Evolutionary conservation across 306 rosid species (phyloP).

Genomic region (Glycine tomentella): DNA sequence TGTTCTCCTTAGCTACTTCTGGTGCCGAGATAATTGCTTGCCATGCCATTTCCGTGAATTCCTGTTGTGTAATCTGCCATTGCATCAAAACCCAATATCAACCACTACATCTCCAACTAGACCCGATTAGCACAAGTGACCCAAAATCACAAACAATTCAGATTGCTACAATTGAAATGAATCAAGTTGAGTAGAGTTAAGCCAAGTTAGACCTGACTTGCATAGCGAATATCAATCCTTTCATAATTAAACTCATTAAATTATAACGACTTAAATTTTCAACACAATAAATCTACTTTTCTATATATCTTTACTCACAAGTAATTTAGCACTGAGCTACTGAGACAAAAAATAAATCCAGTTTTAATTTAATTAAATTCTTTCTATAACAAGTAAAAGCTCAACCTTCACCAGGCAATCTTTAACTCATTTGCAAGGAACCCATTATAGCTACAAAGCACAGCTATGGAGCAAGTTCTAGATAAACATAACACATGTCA

Average conservation of each 20-base stretch:
- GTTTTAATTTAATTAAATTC: background rate
- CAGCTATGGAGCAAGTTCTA: no score
- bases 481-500: no score
- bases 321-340: constrained; percentile 4
- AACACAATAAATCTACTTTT: background rate
- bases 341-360: background rate
- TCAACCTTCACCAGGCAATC: background rate
- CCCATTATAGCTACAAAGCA: no score
- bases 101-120: constrained; percentile 33
- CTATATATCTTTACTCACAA: background rate
- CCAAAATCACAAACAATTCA: constrained; percentile 18
- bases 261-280: background rate
- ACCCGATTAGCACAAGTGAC: constrained; percentile 28
- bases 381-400: background rate
- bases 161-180: background rate
- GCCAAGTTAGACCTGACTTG: background rate
- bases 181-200: background rate
- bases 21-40: constrained; percentile 88
- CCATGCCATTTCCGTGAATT: constrained; percentile 99
- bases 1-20: constrained; percentile 94
- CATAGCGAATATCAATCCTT: background rate
- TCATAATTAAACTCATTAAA: background rate
- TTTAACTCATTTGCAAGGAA: no score
- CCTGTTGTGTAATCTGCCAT: constrained; percentile 91
- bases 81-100: constrained; percentile 47